These are phyloP conservation scores for Kwoniella sp. DNA, from an alignment of 768 basidiomycete genomes.

Conservation along the genomic window DNA sequence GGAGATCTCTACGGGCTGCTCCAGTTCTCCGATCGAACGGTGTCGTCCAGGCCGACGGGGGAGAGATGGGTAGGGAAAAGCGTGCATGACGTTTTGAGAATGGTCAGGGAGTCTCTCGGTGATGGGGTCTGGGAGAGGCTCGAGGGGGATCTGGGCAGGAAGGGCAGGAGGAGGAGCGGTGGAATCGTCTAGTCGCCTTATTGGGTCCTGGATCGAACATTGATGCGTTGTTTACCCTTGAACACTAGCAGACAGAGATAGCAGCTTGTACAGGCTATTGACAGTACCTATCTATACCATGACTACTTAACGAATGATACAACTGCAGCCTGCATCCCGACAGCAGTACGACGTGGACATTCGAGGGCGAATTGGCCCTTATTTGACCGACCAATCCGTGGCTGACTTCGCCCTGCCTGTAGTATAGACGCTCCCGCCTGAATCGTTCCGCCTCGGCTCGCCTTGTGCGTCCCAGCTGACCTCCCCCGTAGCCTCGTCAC, in stretches of 20 bases:
- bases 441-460: constrained; percentile 25
- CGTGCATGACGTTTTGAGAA: constrained; percentile 34
- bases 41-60: background rate
- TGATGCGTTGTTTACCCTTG: no score
- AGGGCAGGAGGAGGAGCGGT: background rate
- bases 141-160: constrained; percentile 24
- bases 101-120: constrained; percentile 34
- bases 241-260: no score
- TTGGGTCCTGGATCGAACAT: no score
- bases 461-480: constrained; percentile 25
- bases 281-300: no score
- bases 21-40: constrained; percentile 53
- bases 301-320: no score
- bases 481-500: constrained; percentile 2
- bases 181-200: no score
- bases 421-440: constrained; percentile 26
- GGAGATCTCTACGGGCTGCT: constrained; percentile 82
- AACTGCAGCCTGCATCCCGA: no score
- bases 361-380: no score
- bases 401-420: no score
- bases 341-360: no score
- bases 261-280: no score
- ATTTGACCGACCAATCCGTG: no score
- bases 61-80: constrained; percentile 9
- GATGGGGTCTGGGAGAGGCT: constrained; percentile 35